A percentile compares a stretch with the other conserved stretches of the same genome.
Conservation (phyloP, 805 yeast species). For the Candida montana region DNA sequence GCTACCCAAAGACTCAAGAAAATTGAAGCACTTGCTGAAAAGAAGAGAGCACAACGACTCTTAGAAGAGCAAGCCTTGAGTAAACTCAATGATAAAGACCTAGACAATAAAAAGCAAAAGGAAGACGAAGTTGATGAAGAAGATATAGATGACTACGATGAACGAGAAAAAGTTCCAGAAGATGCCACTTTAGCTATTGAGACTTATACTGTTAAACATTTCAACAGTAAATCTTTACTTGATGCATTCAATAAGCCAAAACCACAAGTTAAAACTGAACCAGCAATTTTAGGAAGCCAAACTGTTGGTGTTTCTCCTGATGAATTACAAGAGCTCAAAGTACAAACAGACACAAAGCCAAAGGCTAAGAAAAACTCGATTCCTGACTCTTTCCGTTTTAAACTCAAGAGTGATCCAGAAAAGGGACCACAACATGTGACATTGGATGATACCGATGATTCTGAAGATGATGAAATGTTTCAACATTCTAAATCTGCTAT, state of each 20-base stretch:
- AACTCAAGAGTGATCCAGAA: conserved; percentile 5
- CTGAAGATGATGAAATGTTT: conserved; percentile 13
- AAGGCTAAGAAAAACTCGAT: background rate
- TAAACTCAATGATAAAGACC: conserved; percentile 8
- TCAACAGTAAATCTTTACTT: conserved; percentile 16
- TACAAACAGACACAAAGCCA: background rate
- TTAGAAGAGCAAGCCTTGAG: conserved; percentile 16
- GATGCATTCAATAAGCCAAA: conserved; percentile 19
- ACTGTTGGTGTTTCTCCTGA: conserved; percentile 10
- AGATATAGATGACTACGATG: conserved; percentile 11
- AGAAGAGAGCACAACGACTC: conserved; percentile 20
- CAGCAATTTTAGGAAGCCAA: conserved; percentile 2
- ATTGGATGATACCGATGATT: conserved; percentile 19
- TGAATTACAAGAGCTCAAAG: background rate
- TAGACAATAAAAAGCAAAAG: conserved; percentile 5
- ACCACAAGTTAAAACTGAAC: background rate
- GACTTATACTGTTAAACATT: conserved; percentile 14
- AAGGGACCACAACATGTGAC: conserved; percentile 8
- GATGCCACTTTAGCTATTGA: conserved; percentile 10
- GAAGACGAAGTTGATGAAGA: conserved; percentile 8
- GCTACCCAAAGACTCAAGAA: conserved; percentile 10
- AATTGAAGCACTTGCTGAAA: conserved; percentile 17
- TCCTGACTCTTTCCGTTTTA: background rate
- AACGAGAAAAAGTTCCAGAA: background rate
- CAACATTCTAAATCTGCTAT: conserved; percentile 29